Evolutionary conservation across 2,329 filamentous ascomycete species (phyloP).

Genomic region (Amauroascus niger): DNA sequence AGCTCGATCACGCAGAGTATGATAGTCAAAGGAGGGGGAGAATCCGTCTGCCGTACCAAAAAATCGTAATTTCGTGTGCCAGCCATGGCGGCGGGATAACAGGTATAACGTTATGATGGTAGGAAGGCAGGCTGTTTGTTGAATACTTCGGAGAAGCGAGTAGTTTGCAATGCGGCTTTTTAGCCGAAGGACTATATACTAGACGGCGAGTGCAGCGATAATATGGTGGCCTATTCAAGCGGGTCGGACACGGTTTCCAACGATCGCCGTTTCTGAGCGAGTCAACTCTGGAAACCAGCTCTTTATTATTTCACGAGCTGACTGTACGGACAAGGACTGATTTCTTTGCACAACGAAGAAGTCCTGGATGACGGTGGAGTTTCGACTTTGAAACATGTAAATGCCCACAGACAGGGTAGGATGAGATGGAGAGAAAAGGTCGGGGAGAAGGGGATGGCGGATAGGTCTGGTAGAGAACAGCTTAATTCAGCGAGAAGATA

Average conservation of each 20-base stretch:
- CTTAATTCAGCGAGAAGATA: neutral
- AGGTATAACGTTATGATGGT: neutral
- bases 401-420: neutral
- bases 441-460: neutral
- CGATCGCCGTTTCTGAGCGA: neutral
- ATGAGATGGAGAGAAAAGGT: neutral
- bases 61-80: slow-evolving; percentile 99
- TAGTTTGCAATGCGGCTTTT: too few species aligned
- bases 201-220: neutral
- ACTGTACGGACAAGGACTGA: neutral
- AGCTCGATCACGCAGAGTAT: slow-evolving; percentile 7
- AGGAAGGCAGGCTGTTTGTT: neutral
- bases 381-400: slow-evolving; percentile 9
- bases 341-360: neutral
- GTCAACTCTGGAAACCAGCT: neutral
- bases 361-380: neutral
- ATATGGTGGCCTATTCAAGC: neutral
- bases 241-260: neutral
- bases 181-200: too few species aligned
- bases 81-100: slow-evolving; percentile 53
- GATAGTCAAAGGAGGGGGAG: neutral
- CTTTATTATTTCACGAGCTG: neutral
- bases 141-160: neutral
- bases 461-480: neutral
- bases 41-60: slow-evolving; percentile 55